A percentile compares a stretch with the other conserved stretches of the same genome.
phyloP scores from a whole-genome alignment of 2,329 filamentous ascomycete species.

The Coniochaeta pulveracea region DNA sequence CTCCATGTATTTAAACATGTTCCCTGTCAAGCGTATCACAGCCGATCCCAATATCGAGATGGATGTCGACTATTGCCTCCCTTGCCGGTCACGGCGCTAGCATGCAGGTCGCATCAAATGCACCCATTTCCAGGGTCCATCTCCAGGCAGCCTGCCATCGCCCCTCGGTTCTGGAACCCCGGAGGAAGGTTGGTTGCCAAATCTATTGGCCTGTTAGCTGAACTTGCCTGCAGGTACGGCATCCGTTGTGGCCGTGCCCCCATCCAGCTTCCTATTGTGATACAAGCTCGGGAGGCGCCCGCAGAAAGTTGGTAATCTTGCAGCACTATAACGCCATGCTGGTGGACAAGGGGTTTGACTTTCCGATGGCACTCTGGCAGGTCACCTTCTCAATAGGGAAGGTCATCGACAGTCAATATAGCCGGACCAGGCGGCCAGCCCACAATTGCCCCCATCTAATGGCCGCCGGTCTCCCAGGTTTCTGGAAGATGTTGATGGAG shows the following conservation, averaged over 20 bases:
- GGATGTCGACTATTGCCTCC: neutral
- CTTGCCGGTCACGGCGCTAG: slow-evolving; percentile 2
- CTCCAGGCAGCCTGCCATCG: neutral
- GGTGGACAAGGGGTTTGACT: slow-evolving; percentile 1
- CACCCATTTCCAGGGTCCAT: neutral
- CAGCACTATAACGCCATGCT: neutral
- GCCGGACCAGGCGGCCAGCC: too few relatives aligned
- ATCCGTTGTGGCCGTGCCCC: neutral
- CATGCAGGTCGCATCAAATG: neutral
- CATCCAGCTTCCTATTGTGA: slow-evolving; percentile 3
- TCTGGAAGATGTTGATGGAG: too few relatives aligned
- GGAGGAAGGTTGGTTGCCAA: too few relatives aligned
- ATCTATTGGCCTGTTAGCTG: slow-evolving; percentile 1
- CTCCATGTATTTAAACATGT: slow-evolving; percentile 2
- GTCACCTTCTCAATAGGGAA: slow-evolving; percentile 4
- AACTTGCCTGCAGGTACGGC: too few relatives aligned
- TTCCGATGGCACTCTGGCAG: slow-evolving; percentile 3
- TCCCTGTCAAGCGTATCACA: neutral
- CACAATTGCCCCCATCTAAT: too few relatives aligned
- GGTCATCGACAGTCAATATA: too few relatives aligned
- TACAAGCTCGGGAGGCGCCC: neutral
- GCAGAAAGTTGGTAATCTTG: neutral
- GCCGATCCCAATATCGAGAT: neutral
- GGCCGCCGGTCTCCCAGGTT: too few relatives aligned
- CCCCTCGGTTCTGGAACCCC: neutral